phyloP scores from a whole-genome alignment of 2,329 filamentous ascomycete species.

The Plenodomus biglobosus region DNA sequence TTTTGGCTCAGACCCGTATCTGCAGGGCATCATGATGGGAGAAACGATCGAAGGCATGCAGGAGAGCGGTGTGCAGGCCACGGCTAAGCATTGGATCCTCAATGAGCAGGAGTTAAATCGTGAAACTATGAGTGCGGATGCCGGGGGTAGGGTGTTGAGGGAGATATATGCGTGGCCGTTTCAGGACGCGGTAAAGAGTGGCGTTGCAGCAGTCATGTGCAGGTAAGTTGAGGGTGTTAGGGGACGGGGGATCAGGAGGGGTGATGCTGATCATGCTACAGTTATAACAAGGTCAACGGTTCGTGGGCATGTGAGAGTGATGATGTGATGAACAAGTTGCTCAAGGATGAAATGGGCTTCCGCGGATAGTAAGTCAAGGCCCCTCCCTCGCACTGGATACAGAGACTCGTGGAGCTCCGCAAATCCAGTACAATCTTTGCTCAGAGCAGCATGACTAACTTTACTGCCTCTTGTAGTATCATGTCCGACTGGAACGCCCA shows the following conservation, averaged over 20 bases:
- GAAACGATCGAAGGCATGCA: conserved; percentile 52
- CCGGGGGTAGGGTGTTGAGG: conserved; percentile 73
- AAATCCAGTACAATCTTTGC: too few relatives aligned
- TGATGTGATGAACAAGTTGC: conserved; percentile 51
- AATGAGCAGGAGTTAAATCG: conserved; percentile 68
- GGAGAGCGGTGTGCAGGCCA: conserved; percentile 47
- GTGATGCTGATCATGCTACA: conserved; percentile 5
- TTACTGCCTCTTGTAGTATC: too few relatives aligned
- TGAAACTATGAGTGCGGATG: conserved; percentile 54
- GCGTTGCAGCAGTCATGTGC: conserved; percentile 58
- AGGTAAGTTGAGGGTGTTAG: conserved; percentile 9
- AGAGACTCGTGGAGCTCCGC: too few relatives aligned
- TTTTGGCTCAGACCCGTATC: conserved; percentile 54
- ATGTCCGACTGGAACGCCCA: conserved; percentile 37
- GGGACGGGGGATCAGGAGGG: background rate
- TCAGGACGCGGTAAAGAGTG: conserved; percentile 68
- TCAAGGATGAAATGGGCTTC: conserved; percentile 57
- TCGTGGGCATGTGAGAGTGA: conserved; percentile 56
- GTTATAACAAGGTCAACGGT: conserved; percentile 50
- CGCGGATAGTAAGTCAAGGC: conserved; percentile 44
- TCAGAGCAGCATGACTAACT: too few relatives aligned
- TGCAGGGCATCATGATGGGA: conserved; percentile 48
- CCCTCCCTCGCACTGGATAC: too few relatives aligned
- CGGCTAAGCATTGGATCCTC: conserved; percentile 54
- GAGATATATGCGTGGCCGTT: conserved; percentile 81